phyloP scores from a whole-genome alignment of 805 yeast genomes.

The Candida insectorum region DNA sequence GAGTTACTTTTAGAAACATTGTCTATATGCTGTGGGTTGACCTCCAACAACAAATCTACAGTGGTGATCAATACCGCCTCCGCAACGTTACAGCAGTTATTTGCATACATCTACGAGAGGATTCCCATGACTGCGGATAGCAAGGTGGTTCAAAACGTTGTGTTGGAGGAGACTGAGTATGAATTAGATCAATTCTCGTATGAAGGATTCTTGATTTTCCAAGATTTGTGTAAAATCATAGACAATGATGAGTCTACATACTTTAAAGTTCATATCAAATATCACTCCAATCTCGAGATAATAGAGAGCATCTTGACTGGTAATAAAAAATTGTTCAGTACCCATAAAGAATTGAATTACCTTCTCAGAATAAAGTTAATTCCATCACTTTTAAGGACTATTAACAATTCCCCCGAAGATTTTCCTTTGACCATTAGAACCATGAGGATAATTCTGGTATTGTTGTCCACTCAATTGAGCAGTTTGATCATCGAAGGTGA shows the following conservation, averaged over 20 bases:
- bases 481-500: conserved; percentile 75
- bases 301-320: conserved; percentile 73
- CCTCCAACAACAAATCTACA: conserved; percentile 62
- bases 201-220: conserved; percentile 69
- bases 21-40: conserved; percentile 68
- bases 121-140: conserved; percentile 29
- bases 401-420: conserved; percentile 48
- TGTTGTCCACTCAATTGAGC: conserved; percentile 55
- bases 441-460: conserved; percentile 62
- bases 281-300: conserved; percentile 70
- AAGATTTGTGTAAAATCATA: conserved; percentile 68
- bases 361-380: conserved; percentile 65
- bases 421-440: conserved; percentile 75
- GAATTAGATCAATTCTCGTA: conserved; percentile 51
- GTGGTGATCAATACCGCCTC: conserved; percentile 87
- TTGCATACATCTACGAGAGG: conserved; percentile 74
- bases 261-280: conserved; percentile 56
- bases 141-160: conserved; percentile 2
- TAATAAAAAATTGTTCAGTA: conserved; percentile 53
- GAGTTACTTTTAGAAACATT: conserved; percentile 56
- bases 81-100: conserved; percentile 86
- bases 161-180: conserved; percentile 43
- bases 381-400: conserved; percentile 69
- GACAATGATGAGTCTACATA: conserved; percentile 56
- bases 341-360: conserved; percentile 62